These are phyloP conservation scores for Fusarium humuli DNA, from an alignment of 2,329 filamentous ascomycete species.

Conservation along the genomic window DNA sequence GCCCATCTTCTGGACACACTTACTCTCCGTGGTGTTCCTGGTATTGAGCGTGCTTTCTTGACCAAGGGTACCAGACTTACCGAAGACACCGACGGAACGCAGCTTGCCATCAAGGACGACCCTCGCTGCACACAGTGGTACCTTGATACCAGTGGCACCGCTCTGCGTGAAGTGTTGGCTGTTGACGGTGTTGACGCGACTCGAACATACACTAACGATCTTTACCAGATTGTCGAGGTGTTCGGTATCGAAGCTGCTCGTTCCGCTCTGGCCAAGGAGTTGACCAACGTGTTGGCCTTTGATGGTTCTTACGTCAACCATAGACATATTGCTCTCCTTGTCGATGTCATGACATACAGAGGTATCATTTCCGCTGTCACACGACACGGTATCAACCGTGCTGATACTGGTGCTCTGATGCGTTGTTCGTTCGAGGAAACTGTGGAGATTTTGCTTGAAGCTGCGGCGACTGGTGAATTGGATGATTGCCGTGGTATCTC, in stretches of 20 bases:
- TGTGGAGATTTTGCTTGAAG: slow-evolving; percentile 96
- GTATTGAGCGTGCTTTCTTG: slow-evolving; percentile 92
- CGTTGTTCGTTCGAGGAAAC: slow-evolving; percentile 99
- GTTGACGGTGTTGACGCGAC: slow-evolving; percentile 89
- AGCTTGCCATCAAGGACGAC: slow-evolving; percentile 80
- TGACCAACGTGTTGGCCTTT: slow-evolving; percentile 94
- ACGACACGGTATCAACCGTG: slow-evolving; percentile 97
- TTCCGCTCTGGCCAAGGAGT: slow-evolving; percentile 84
- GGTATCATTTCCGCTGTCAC: slow-evolving; percentile 96
- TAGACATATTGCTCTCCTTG: slow-evolving; percentile 92
- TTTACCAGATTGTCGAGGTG: slow-evolving; percentile 93
- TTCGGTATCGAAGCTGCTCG: slow-evolving; percentile 97
- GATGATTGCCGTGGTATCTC: slow-evolving; percentile 98
- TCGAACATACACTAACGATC: slow-evolving; percentile 93
- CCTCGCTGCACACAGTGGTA: slow-evolving; percentile 90
- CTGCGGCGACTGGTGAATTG: slow-evolving; percentile 91
- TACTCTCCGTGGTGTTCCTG: slow-evolving; percentile 88
- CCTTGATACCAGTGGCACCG: slow-evolving; percentile 91
- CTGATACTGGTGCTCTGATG: slow-evolving; percentile 98
- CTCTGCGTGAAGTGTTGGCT: slow-evolving; percentile 83
- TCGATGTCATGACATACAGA: slow-evolving; percentile 97
- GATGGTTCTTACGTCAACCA: slow-evolving; percentile 99
- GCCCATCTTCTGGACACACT: slow-evolving; percentile 91
- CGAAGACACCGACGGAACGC: slow-evolving; percentile 75
- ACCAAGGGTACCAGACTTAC: slow-evolving; percentile 80